Evolutionary conservation across 2,329 filamentous ascomycete species (phyloP), one percentile per base, ranked within the genome.

Genomic region (Didymella pomorum): DNA sequence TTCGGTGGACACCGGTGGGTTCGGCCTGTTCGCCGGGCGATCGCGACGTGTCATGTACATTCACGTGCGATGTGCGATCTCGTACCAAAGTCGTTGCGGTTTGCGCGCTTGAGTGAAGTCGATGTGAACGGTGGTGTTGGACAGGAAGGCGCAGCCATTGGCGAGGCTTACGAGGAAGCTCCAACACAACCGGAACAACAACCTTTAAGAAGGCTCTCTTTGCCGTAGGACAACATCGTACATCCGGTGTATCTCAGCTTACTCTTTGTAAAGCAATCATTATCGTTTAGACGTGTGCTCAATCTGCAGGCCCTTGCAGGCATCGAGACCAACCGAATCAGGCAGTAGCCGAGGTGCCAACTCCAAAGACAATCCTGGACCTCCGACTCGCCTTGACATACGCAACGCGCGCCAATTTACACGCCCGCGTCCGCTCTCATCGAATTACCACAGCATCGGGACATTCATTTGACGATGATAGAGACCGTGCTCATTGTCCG

Each of bases 401-500:
- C 45, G 23, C 46, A 52, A 48, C 47, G 42, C 47, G 42, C 35
- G 51, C 29, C 56, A 55, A 47, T 16, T 43, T 25, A 29, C 35
- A 28, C 33, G 42, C 46, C 25, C 21, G 37, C 45, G 14, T 44
- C 29, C 46, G 21, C 25, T 45, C 29, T 33, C 41, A 46, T 54
- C 37, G 42, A 42, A 43, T 25, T 31, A 35, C 33, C 51, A 54
- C 14, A 46, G 21, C 25, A 29, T 18, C 23, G 51, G 51, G 28
- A 47, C 23, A 23, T 16, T 37, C 10, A 43, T 29, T 47, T 28
- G 43, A 70, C 44, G 31, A 76, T 77, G 73, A 71, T 83, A 58
- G 80, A 83, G 67, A 74, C 75, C 12, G 80, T 83, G 57, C 83
- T 83, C 67, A 75, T 83, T 51, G 78, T 82, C 25, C 72, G 81